Conservation (phyloP, 495 filamentous ascomycete species). For the Daldinia caldariorum region DNA sequence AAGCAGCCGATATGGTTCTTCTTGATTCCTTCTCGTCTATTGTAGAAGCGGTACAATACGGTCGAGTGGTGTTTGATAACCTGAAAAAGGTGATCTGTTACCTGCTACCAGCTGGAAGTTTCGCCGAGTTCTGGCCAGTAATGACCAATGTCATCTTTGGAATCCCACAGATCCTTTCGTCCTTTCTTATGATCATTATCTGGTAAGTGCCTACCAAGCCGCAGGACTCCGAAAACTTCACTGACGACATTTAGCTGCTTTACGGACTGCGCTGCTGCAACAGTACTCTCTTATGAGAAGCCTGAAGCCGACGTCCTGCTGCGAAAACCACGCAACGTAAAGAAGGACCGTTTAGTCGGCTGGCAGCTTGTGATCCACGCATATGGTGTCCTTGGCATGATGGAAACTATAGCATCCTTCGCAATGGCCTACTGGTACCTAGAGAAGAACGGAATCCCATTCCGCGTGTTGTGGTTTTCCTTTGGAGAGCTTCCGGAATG, state of each 20-base stretch:
- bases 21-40: constrained; percentile 72
- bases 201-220: constrained; percentile 41
- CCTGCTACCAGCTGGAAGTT: constrained; percentile 72
- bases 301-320: constrained; percentile 75
- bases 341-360: constrained; percentile 71
- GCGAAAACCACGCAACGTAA: constrained; percentile 67
- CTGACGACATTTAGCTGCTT: constrained; percentile 64
- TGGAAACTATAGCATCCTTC: constrained; percentile 68
- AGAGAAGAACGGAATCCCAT: constrained; percentile 66
- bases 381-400: constrained; percentile 70
- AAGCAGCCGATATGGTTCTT: constrained; percentile 76
- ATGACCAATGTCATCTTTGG: constrained; percentile 74
- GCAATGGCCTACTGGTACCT: constrained; percentile 74
- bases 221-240: not conserved
- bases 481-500: constrained; percentile 62
- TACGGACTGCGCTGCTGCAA: constrained; percentile 72
- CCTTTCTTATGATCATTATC: constrained; percentile 77
- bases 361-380: constrained; percentile 70
- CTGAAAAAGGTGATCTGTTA: constrained; percentile 78
- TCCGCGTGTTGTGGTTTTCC: constrained; percentile 66
- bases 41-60: constrained; percentile 74
- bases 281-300: constrained; percentile 73
- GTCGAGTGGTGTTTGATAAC: constrained; percentile 75
- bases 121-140: constrained; percentile 77
- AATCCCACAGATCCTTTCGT: constrained; percentile 71